Evolutionary conservation across 495 filamentous ascomycete genomes (phyloP).

Genomic region (Xylaria curta): DNA sequence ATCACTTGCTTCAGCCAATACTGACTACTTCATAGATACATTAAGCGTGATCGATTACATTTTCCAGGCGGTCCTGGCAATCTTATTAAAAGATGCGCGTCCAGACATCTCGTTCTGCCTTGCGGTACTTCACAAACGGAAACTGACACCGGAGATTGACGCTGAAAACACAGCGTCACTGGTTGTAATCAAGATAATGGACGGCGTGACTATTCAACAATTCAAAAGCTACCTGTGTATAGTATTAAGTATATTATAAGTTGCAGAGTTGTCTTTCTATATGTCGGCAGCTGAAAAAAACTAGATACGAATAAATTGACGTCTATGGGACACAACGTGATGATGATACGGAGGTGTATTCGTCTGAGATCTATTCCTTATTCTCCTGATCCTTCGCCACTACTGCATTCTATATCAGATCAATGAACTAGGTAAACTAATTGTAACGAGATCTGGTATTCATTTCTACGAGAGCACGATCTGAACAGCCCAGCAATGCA

Average conservation of each 20-base stretch:
- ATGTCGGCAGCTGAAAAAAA: background rate
- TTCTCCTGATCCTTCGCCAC: background rate
- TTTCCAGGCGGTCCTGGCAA: background rate
- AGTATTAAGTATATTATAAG: background rate
- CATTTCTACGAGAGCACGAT: background rate
- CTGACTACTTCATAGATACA: conserved; percentile 13
- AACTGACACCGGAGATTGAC: background rate
- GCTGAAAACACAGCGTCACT: background rate
- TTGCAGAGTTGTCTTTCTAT: background rate
- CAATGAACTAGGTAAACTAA: background rate
- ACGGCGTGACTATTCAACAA: background rate
- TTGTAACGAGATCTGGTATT: background rate
- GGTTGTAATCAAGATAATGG: background rate
- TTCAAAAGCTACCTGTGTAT: background rate
- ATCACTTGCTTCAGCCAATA: background rate
- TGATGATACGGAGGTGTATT: background rate
- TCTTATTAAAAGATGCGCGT: background rate
- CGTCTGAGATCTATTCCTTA: background rate
- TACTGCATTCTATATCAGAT: background rate
- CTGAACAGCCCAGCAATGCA: background rate
- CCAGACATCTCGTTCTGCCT: background rate
- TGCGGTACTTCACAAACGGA: background rate
- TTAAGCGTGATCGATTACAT: background rate
- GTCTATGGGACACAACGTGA: background rate
- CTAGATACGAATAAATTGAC: background rate